These are phyloP conservation scores for Lodderomyces jiufengensis DNA, from an alignment of 1,139 yeast genomes.

Conservation along the genomic window DNA sequence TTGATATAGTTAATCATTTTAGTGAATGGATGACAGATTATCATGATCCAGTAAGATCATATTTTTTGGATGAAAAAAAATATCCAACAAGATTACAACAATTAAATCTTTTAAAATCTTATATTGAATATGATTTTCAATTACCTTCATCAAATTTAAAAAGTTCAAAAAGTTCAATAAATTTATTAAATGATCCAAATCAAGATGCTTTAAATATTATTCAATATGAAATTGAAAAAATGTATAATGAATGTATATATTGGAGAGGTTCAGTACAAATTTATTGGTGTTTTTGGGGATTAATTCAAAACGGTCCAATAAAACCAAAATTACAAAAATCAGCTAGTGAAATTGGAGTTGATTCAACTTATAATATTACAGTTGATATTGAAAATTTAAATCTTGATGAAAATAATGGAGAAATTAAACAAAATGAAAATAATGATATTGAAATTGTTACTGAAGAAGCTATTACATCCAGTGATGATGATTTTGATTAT, in stretches of 20 bases:
- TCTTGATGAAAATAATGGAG: constrained; percentile 9
- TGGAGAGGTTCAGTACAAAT: constrained; percentile 85
- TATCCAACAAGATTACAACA: constrained; percentile 71
- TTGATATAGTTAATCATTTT: constrained; percentile 83
- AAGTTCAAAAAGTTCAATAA: constrained; percentile 17
- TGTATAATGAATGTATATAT: constrained; percentile 60
- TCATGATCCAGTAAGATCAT: constrained; percentile 61
- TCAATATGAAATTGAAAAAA: constrained; percentile 52
- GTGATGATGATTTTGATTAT: constrained; percentile 78
- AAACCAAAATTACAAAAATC: constrained; percentile 14
- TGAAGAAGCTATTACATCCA: constrained; percentile 36
- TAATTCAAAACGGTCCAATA: constrained; percentile 64
- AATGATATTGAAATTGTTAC: constrained; percentile 10
- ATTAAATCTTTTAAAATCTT: constrained; percentile 68
- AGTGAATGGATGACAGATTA: constrained; percentile 98
- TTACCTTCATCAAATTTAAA: constrained; percentile 34
- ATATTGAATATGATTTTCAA: constrained; percentile 55
- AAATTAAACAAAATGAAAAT: constrained; percentile 15
- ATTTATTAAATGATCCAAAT: constrained; percentile 13
- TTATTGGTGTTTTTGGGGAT: constrained; percentile 91
- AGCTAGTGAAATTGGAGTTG: constrained; percentile 29
- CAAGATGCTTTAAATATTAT: constrained; percentile 24
- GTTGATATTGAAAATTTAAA: constrained; percentile 27
- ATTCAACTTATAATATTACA: constrained; percentile 39
- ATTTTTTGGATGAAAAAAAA: constrained; percentile 49